Evolutionary conservation across 2,329 filamentous ascomycete species (phyloP).

Genomic region (Byssothecium circinans): DNA sequence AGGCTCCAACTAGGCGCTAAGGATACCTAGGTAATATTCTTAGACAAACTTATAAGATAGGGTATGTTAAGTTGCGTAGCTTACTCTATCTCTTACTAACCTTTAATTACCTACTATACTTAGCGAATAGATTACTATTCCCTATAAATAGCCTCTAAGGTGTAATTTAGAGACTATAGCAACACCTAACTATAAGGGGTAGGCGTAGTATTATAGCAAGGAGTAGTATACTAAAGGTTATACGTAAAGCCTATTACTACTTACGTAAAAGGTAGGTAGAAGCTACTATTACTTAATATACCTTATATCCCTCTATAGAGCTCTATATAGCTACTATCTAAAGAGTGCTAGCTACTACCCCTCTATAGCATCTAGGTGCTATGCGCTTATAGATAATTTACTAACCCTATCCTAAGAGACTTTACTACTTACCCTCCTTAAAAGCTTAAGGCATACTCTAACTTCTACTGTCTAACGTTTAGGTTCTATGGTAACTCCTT

Average conservation of each 20-base stretch:
- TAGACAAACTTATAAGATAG: background rate
- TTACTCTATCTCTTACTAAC: background rate
- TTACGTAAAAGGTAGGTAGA: no score
- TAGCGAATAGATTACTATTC: background rate
- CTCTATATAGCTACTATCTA: background rate
- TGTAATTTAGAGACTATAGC: no score
- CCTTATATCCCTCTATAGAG: background rate
- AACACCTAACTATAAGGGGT: no score
- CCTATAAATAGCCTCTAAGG: background rate
- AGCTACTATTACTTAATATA: no score
- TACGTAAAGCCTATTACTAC: no score
- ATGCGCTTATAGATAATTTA: conserved; percentile 1
- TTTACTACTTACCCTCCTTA: background rate
- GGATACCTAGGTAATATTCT: background rate
- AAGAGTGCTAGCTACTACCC: conserved; percentile 1
- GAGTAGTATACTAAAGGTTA: no score
- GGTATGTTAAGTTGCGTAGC: background rate
- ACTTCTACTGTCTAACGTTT: background rate
- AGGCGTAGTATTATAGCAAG: no score
- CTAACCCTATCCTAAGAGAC: background rate
- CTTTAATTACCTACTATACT: no score
- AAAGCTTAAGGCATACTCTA: background rate
- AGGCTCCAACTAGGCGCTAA: background rate
- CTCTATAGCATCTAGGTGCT: background rate
- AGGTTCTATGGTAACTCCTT: background rate